These are phyloP conservation scores for Gliomastix tumulicola DNA, from an alignment of 2,329 filamentous ascomycete species.

Conservation along the genomic window DNA sequence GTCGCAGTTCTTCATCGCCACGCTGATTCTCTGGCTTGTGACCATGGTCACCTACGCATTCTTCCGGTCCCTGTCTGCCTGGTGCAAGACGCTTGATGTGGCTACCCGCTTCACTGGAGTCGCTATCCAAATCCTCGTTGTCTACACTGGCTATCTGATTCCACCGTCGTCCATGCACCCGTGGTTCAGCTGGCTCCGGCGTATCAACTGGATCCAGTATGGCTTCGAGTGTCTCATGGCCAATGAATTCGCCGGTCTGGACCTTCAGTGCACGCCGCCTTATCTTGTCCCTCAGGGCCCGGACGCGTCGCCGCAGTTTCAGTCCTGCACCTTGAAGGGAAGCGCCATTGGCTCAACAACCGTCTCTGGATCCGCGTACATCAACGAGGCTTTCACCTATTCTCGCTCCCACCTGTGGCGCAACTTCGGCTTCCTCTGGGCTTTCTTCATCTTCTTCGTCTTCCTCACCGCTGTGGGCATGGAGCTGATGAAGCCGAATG, in stretches of 20 bases:
- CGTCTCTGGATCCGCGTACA: constrained; percentile 50
- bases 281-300: constrained; percentile 48
- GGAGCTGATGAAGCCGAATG: constrained; percentile 57
- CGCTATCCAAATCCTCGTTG: constrained; percentile 54
- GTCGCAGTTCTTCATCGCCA: constrained; percentile 61
- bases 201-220: constrained; percentile 63
- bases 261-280: constrained; percentile 50
- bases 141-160: constrained; percentile 63
- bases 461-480: constrained; percentile 63
- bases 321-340: constrained; percentile 44
- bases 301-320: constrained; percentile 22
- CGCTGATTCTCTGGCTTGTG: constrained; percentile 52
- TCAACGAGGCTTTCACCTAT: constrained; percentile 48
- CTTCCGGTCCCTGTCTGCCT: constrained; percentile 51
- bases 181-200: constrained; percentile 62
- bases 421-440: constrained; percentile 73
- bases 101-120: constrained; percentile 53
- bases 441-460: constrained; percentile 69
- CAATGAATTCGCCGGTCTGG: constrained; percentile 53
- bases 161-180: constrained; percentile 46
- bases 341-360: constrained; percentile 35
- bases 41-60: constrained; percentile 52
- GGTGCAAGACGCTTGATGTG: constrained; percentile 54
- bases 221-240: constrained; percentile 60
- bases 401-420: constrained; percentile 57